phyloP scores from a whole-genome alignment of 23 red algal species.

The Chondrus crispus region DNA sequence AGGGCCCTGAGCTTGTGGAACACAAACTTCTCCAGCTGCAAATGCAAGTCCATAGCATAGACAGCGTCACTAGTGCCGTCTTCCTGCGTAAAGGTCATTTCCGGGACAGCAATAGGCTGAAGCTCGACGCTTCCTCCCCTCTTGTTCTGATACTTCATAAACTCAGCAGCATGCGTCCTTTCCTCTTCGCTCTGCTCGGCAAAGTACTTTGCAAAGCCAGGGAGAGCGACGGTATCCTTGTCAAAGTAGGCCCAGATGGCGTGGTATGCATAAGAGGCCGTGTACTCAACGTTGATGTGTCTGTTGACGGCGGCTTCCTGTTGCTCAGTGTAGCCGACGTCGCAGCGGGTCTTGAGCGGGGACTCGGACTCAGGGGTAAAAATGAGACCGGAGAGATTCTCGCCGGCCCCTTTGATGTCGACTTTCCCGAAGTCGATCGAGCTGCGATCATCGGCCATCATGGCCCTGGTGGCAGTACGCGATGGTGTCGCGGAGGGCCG shows the following conservation, averaged over 20 bases:
- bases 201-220: constrained; percentile 97
- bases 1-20: constrained; percentile 83
- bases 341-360: constrained; percentile 60
- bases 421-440: constrained; percentile 76
- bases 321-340: constrained; percentile 53
- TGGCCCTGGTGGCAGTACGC: background rate
- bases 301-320: constrained; percentile 90
- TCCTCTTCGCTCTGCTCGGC: constrained; percentile 79
- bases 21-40: constrained; percentile 98
- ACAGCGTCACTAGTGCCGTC: constrained; percentile 84
- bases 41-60: constrained; percentile 89
- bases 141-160: constrained; percentile 92
- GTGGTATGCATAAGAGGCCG: constrained; percentile 92
- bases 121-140: constrained; percentile 81
- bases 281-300: constrained; percentile 99
- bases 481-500: background rate
- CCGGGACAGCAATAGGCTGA: constrained; percentile 91
- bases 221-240: constrained; percentile 88
- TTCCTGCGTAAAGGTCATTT: constrained; percentile 77
- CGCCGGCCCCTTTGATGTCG: constrained; percentile 63
- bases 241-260: constrained; percentile 94
- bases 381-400: constrained; percentile 70
- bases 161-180: constrained; percentile 78
- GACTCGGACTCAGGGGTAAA: constrained; percentile 65
- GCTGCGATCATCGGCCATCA: background rate